phyloP scores from a whole-genome alignment of 495 filamentous ascomycete species.

The Aspergillus cristatus region DNA sequence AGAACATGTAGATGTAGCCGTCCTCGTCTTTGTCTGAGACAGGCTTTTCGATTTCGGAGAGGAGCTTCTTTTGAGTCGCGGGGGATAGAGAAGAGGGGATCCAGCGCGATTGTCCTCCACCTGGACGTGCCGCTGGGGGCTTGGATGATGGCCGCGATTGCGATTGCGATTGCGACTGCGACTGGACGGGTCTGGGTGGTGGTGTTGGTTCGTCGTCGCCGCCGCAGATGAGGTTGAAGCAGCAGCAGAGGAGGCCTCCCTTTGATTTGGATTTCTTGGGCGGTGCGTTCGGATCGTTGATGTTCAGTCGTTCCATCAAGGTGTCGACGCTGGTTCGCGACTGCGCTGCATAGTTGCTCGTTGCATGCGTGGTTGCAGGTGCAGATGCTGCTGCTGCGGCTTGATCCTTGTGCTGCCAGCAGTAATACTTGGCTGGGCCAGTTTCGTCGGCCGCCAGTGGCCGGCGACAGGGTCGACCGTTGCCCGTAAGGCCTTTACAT shows the following conservation, averaged over 20 bases:
- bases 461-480: constrained; percentile 72
- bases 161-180: too few species aligned
- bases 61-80: constrained; percentile 54
- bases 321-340: constrained; percentile 68
- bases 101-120: constrained; percentile 23
- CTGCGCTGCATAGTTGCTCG: constrained; percentile 35
- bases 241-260: constrained; percentile 23
- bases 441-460: constrained; percentile 39
- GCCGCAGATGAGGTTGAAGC: constrained; percentile 13
- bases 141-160: constrained; percentile 3
- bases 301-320: constrained; percentile 60
- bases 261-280: constrained; percentile 6
- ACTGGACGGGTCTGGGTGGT: too few species aligned
- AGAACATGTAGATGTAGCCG: constrained; percentile 98
- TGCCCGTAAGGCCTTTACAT: constrained; percentile 74
- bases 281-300: constrained; percentile 26
- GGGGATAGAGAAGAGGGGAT: constrained; percentile 56
- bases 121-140: too few species aligned
- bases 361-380: constrained; percentile 5
- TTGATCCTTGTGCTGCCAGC: constrained; percentile 93
- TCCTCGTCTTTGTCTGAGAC: constrained; percentile 68
- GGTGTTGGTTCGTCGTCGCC: too few species aligned
- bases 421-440: constrained; percentile 55
- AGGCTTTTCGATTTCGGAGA: constrained; percentile 74
- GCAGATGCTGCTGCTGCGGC: constrained; percentile 43